Base-by-base conservation (phyloP, 352 stramenopile genomes). In the Globisporangium orthogonon region DNA sequence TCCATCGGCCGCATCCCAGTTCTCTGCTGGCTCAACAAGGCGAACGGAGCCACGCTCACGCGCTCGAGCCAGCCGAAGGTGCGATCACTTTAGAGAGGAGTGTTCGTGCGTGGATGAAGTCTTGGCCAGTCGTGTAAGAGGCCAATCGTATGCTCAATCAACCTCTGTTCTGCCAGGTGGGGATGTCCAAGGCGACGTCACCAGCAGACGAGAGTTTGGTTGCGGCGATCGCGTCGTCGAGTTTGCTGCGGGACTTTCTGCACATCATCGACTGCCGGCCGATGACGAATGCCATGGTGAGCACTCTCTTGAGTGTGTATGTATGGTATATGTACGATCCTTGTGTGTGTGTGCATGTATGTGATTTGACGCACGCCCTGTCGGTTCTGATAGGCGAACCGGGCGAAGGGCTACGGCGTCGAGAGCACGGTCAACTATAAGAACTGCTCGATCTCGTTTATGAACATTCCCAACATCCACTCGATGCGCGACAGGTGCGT, bases 401-500 rank as follows among this genome's bases (percentile, higher is more conserved):
- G 83, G 31, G 78, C 97, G 65, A 84, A 97, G 72, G 86, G 95
- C 57, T 98, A 96, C 71, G 94, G 95, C 39, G 96, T 97, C 52
- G 96, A 99, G 68, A 98, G 96, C 70, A 91, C 86, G 0, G 93
- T 96, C 43, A 95, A 98, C 71, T 99, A 99, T 76, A 88, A 92
- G 49, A 94, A 94, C 52, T 89, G 82, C 39, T 91, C 83, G 0
- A 73, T 99, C n/a, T 89, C 89, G 31, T 99, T 99, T 79, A 98
- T 98, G 85, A 97, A 98, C 58, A 98, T 99, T 65, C 90, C 88
- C 13, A 99, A 99, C 67, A 99, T 99, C 59, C 96, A 99, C 70
- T 94, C 89, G 14, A 98, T 99, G 76, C 91, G 97, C 40, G 93
- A 98, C 68, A 93, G 86, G 51, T 95, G 87, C 55, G n/a, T 49